Evolutionary conservation across 2,329 filamentous ascomycete genomes (phyloP).

Genomic region (Balansia obtecta): DNA sequence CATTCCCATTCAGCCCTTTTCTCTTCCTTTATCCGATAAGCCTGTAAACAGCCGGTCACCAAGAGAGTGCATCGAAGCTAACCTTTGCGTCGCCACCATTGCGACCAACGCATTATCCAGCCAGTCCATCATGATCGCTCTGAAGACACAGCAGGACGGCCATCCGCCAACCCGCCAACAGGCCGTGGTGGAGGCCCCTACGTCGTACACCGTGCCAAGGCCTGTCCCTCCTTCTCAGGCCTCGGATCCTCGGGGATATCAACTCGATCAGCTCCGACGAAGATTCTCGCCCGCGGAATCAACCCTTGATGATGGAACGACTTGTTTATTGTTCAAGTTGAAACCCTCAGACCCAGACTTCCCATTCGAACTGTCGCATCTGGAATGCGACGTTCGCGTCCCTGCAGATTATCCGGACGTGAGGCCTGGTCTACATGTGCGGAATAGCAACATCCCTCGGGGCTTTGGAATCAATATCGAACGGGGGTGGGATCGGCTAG

Average conservation of each 20-base stretch:
- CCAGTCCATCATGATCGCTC: conserved; percentile 24
- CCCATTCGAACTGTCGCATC: conserved; percentile 58
- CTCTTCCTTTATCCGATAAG: not conserved
- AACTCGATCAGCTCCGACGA: conserved; percentile 59
- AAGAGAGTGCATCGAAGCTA: not conserved
- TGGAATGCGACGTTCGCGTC: conserved; percentile 56
- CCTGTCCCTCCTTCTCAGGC: conserved; percentile 53
- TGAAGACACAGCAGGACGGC: conserved; percentile 17
- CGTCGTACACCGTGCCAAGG: conserved; percentile 45
- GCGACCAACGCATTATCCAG: not conserved
- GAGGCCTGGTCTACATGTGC: conserved; percentile 47
- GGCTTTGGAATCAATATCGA: conserved; percentile 69
- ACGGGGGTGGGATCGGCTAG: conserved; percentile 56
- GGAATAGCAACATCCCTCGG: conserved; percentile 56
- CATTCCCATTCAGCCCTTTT: not conserved
- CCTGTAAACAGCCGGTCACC: not conserved
- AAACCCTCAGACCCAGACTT: conserved; percentile 73
- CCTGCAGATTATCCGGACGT: conserved; percentile 49
- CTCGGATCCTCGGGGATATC: conserved; percentile 59
- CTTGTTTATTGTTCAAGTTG: conserved; percentile 51
- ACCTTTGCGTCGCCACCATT: not conserved
- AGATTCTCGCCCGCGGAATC: conserved; percentile 45
- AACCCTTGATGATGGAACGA: conserved; percentile 32
- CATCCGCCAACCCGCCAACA: conserved; percentile 26
- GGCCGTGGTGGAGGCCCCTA: conserved; percentile 30